Conservation (phyloP, 2,329 filamentous ascomycete genomes). For the Incumbomyces lentus region DNA sequence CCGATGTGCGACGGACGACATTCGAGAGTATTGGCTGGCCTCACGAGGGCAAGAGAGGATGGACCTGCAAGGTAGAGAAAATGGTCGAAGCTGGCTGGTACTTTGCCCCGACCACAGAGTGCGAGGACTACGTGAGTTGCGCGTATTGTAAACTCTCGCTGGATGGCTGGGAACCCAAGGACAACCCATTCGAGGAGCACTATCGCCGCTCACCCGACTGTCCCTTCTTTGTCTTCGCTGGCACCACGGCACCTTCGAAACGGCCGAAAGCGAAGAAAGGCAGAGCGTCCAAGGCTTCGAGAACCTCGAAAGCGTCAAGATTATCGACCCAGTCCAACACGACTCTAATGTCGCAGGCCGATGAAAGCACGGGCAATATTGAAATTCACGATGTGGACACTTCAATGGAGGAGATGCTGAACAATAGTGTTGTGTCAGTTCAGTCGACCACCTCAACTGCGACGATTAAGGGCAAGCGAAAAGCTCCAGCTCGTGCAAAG, state of each 20-base stretch:
- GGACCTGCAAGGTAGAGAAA: conserved; percentile 84
- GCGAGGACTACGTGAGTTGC: conserved; percentile 82
- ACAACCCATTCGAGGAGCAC: conserved; percentile 86
- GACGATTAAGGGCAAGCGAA: conserved; percentile 38
- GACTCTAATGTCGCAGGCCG: conserved; percentile 36
- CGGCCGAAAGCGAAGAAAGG: conserved; percentile 45
- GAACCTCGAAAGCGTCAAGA: conserved; percentile 58
- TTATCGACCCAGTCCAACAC: conserved; percentile 42
- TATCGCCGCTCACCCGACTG: conserved; percentile 67
- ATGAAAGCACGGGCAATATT: conserved; percentile 44
- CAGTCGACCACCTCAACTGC: conserved; percentile 30
- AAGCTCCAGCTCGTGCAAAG: conserved; percentile 29
- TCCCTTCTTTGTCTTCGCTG: conserved; percentile 66
- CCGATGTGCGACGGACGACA: conserved; percentile 68
- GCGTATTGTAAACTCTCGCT: conserved; percentile 81
- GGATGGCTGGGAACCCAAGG: conserved; percentile 87
- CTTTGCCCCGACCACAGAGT: conserved; percentile 74
- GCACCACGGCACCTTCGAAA: conserved; percentile 43
- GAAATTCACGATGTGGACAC: conserved; percentile 28
- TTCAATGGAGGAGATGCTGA: conserved; percentile 18
- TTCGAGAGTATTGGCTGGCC: conserved; percentile 76
- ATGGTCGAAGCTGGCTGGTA: conserved; percentile 90
- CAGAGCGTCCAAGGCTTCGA: conserved; percentile 29
- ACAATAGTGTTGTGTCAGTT: conserved; percentile 23
- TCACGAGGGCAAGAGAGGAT: conserved; percentile 76